phyloP scores from a whole-genome alignment of 169 alveolate species.

The Blepharisma undulans region DNA sequence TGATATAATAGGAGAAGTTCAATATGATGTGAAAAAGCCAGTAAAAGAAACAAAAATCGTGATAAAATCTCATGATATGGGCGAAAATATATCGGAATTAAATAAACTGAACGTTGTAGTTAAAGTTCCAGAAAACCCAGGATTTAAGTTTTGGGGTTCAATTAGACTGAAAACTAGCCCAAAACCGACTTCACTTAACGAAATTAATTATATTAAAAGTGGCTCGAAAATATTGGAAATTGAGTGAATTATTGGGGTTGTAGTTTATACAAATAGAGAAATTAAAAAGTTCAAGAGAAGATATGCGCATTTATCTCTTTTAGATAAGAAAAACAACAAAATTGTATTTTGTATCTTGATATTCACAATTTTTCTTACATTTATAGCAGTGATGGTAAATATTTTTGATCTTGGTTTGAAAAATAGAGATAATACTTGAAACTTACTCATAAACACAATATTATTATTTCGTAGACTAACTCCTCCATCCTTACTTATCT shows the following conservation, averaged over 20 bases:
- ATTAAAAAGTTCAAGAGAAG: slow-evolving; percentile 26
- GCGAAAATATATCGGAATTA: neutral
- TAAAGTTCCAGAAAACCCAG: neutral
- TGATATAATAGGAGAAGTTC: neutral
- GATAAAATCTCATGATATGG: neutral
- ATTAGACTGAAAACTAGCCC: neutral
- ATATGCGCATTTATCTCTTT: neutral
- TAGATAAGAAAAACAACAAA: neutral
- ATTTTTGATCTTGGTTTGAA: neutral
- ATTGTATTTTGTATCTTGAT: neutral
- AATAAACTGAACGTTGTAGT: slow-evolving; percentile 2
- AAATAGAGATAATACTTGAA: neutral
- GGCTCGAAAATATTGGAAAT: neutral
- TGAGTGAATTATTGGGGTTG: slow-evolving; percentile 11
- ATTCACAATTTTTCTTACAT: neutral
- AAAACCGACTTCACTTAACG: neutral
- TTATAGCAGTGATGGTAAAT: neutral
- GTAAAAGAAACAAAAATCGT: slow-evolving; percentile 31
- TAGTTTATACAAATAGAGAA: slow-evolving; percentile 76
- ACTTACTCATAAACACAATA: neutral
- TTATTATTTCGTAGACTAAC: slow-evolving; percentile 75
- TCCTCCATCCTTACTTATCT: slow-evolving; percentile 94
- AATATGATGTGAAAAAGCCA: slow-evolving; percentile 16
- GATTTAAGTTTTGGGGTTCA: neutral
- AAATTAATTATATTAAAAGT: neutral